Percentiles rank a stretch among this genome's conserved stretches.
phyloP scores from a whole-genome alignment of 1,139 yeast species.

The Protomyces inouyei region DNA sequence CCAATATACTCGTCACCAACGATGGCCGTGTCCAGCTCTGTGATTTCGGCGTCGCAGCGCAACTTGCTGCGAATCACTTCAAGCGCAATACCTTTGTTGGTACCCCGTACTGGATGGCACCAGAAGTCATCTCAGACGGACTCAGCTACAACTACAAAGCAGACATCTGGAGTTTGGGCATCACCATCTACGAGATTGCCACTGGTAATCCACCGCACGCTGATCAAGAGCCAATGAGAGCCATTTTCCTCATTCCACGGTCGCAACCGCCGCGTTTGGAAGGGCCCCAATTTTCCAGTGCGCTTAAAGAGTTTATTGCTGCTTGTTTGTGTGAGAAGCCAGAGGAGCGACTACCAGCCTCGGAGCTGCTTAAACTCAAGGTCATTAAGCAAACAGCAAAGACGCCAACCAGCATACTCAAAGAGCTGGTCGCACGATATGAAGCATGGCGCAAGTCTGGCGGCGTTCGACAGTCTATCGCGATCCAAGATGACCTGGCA shows the following conservation, averaged over 20 bases:
- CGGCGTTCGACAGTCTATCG: slow-evolving; percentile 32
- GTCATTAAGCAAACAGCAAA: slow-evolving; percentile 61
- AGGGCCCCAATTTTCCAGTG: slow-evolving; percentile 73
- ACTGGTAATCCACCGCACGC: slow-evolving; percentile 98
- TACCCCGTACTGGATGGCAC: slow-evolving; percentile 99
- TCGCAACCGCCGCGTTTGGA: slow-evolving; percentile 92
- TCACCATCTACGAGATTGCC: slow-evolving; percentile 87
- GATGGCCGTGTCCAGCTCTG: slow-evolving; percentile 88
- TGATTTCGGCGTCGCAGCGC: slow-evolving; percentile 98
- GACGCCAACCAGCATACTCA: slow-evolving; percentile 56
- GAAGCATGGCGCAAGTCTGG: slow-evolving; percentile 61
- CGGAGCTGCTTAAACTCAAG: slow-evolving; percentile 68
- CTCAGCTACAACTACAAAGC: slow-evolving; percentile 74
- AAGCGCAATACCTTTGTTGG: slow-evolving; percentile 96
- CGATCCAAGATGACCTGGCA: slow-evolving; percentile 15
- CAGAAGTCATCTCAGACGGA: slow-evolving; percentile 95
- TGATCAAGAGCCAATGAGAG: slow-evolving; percentile 90
- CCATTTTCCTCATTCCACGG: slow-evolving; percentile 87
- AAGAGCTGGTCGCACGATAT: slow-evolving; percentile 77
- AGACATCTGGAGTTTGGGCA: slow-evolving; percentile 91
- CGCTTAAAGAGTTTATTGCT: slow-evolving; percentile 82
- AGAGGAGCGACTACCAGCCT: slow-evolving; percentile 80
- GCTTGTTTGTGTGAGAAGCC: slow-evolving; percentile 91
- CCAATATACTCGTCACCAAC: slow-evolving; percentile 81
- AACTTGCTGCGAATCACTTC: slow-evolving; percentile 66